Conservation (phyloP, 2,329 filamentous ascomycete genomes). For the Stachybotrys chartarum region DNA sequence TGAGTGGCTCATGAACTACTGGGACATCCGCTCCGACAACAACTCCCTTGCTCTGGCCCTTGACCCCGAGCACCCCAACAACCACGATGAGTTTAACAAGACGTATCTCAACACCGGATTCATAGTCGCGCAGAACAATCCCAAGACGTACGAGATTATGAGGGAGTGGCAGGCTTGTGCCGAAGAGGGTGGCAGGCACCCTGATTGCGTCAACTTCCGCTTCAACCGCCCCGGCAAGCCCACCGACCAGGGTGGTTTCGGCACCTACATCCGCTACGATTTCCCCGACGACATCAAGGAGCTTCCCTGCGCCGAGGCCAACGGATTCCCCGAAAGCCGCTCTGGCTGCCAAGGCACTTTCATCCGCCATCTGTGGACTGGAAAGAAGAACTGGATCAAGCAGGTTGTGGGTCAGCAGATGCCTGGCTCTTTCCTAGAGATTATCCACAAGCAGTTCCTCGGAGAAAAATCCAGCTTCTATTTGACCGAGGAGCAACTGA, state of each 20-base stretch:
- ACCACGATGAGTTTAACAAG: constrained; percentile 31
- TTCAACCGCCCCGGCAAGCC: constrained; percentile 26
- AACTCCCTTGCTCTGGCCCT: constrained; percentile 34
- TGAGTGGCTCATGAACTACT: constrained; percentile 42
- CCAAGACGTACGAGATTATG: constrained; percentile 38
- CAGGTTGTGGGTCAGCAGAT: constrained; percentile 28
- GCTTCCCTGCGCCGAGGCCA: constrained; percentile 34
- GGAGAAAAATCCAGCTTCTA: constrained; percentile 25
- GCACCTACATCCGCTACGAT: constrained; percentile 34
- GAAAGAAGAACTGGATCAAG: constrained; percentile 32
- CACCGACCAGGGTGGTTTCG: constrained; percentile 37
- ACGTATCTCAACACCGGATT: constrained; percentile 45
- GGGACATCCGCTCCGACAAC: constrained; percentile 28
- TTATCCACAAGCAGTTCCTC: constrained; percentile 28
- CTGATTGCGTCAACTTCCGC: constrained; percentile 30
- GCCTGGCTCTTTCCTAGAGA: constrained; percentile 25
- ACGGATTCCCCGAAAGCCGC: constrained; percentile 32
- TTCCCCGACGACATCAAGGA: constrained; percentile 31
- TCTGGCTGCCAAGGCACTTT: constrained; percentile 31
- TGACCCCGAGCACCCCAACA: constrained; percentile 28
- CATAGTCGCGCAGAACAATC: constrained; percentile 44
- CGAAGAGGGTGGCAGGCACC: constrained; percentile 27
- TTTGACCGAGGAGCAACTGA: constrained; percentile 27
- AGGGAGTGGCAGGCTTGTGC: constrained; percentile 39
- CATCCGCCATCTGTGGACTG: constrained; percentile 36